Percentiles rank a stretch among this genome's conserved stretches.
phyloP scores from a whole-genome alignment of 805 yeast genomes.

The Danielozyma ontarioensis region DNA sequence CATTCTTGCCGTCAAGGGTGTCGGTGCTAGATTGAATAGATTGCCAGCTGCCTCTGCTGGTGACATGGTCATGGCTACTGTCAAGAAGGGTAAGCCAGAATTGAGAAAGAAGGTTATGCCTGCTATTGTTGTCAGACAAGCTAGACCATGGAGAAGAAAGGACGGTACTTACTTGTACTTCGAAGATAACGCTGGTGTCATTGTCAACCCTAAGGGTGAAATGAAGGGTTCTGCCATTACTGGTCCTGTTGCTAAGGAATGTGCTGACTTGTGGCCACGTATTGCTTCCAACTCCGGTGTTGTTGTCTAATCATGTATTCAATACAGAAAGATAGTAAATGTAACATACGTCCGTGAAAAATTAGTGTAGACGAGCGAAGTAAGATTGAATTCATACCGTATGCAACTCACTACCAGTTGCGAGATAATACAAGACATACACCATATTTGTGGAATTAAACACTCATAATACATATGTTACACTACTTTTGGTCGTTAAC shows the following conservation, averaged over 20 bases:
- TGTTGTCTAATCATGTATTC: constrained; percentile 67
- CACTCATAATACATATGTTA: background rate
- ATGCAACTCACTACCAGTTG: too few species aligned
- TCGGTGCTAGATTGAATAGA: constrained; percentile 99
- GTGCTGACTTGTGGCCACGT: constrained; percentile 99
- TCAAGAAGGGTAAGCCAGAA: constrained; percentile 99
- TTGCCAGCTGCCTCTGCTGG: constrained; percentile 99
- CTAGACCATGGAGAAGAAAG: constrained; percentile 99
- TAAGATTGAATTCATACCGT: too few species aligned
- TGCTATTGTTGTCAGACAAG: constrained; percentile 98
- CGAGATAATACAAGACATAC: too few species aligned
- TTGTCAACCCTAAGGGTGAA: constrained; percentile 99
- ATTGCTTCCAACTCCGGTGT: constrained; percentile 99
- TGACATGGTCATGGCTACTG: constrained; percentile 99
- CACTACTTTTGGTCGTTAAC: background rate
- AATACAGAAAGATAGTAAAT: too few species aligned
- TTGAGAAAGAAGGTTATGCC: constrained; percentile 99
- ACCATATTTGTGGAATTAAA: too few species aligned
- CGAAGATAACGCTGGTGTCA: constrained; percentile 99
- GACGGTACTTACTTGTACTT: constrained; percentile 99
- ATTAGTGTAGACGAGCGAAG: background rate
- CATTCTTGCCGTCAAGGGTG: constrained; percentile 98
- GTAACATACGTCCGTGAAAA: background rate
- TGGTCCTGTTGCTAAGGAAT: constrained; percentile 99
- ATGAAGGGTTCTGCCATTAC: constrained; percentile 99